Evolutionary conservation across 345 rosid species (phyloP), one percentile per base, ranked within the genome.

Genomic region (Bretschneidera sinensis): DNA sequence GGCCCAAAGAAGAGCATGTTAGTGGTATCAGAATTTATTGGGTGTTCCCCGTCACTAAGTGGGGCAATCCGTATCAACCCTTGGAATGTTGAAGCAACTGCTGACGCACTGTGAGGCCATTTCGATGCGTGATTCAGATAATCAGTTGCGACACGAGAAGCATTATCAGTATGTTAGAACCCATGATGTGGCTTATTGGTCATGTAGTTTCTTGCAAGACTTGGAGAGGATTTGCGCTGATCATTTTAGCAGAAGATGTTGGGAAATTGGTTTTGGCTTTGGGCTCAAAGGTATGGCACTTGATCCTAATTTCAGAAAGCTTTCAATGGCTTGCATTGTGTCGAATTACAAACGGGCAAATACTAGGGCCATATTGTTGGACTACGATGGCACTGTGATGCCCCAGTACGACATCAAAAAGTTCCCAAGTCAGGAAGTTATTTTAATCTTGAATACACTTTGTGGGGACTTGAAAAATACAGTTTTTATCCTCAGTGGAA

Each of bases 21-120:
- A 31, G 79, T 78, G 15, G 71, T 78, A 43, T 77, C 81, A n/a
- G 81, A 77, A 64, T 77, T 70, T 54, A 67, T 74, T 21, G 78
- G 81, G 39, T 77, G 79, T 55, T 74, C 82, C 39, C 82, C 79
- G 0, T 78, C 79, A 5, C 71, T 78, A 35, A 74, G 78, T 62
- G 82, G 82, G 21, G 76, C 82, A 28, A 70, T 74, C 58, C 68
- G 79, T 43, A 70, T 78, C 43, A 78, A 78, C 55, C 82, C 82
- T 35, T 78, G 82, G 82, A 65, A 74, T 24, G 55, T 71, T n/a
- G 77, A 78, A 52, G 77, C 71, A 57, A 72, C 77, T 19, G 79
- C 74, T 0, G 76, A 61, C 59, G 82, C 82, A 24, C 52, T 78
- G 69, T 20, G 66, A 67, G 60, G 77, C 79, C 10, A 71, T 78